These are phyloP conservation scores for Halophytophthora polymorphica DNA, from an alignment of 352 stramenopile genomes.

Conservation along the genomic window DNA sequence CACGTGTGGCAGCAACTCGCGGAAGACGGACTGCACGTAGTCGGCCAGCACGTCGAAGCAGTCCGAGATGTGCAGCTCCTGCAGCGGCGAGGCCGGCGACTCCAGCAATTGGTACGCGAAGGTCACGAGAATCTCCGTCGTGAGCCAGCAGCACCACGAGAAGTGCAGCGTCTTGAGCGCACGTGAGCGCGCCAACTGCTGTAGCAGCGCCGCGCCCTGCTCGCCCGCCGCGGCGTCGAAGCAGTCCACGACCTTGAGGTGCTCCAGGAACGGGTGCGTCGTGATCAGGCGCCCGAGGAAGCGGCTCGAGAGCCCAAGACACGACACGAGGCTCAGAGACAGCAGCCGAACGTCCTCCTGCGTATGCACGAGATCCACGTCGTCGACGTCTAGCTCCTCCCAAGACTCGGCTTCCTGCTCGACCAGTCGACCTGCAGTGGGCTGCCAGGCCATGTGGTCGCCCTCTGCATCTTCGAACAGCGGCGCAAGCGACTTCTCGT, in stretches of 20 bases:
- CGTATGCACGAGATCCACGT: constrained; percentile 60
- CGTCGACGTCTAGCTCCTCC: constrained; percentile 71
- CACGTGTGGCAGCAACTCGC: constrained; percentile 46
- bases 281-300: constrained; percentile 43
- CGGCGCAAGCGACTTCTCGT: constrained; percentile 42
- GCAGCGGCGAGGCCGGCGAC: constrained; percentile 36
- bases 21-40: constrained; percentile 62
- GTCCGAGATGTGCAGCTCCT: constrained; percentile 53
- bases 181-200: constrained; percentile 47
- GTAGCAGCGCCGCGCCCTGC: constrained; percentile 41
- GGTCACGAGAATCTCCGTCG: constrained; percentile 66
- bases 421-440: constrained; percentile 12
- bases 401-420: constrained; percentile 57
- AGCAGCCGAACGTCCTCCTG: constrained; percentile 49
- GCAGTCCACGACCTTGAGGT: constrained; percentile 66
- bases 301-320: constrained; percentile 43
- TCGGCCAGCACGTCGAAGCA: constrained; percentile 79
- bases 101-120: constrained; percentile 73
- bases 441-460: constrained; percentile 49
- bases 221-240: constrained; percentile 52
- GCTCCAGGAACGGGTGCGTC: constrained; percentile 50
- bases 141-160: constrained; percentile 83
- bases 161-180: constrained; percentile 64
- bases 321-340: constrained; percentile 72
- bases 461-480: constrained; percentile 34